Evolutionary conservation across 371 early-diverging fungal genomes (phyloP), one percentile per base, ranked within the genome.

Genomic region (Zychaea mexicana): DNA sequence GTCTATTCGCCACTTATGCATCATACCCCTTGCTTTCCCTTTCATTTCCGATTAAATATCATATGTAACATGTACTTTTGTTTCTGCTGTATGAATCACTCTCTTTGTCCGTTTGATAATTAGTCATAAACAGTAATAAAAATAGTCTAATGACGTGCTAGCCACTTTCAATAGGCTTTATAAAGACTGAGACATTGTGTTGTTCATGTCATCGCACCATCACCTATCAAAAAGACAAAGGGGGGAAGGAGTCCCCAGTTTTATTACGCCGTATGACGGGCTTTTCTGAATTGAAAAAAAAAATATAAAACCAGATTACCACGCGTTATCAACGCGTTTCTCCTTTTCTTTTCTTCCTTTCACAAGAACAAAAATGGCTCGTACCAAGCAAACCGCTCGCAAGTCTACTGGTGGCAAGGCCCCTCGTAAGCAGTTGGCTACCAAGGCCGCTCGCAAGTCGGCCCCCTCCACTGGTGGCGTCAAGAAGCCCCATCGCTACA

Each of bases 381-480:
- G 56, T 21, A 56, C 56, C 17, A 56, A 56, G 33, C 56, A 56
- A 36, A 56, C 56, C 13, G 56, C 56, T 33, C 56, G 56, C 33
- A 56, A 56, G 24, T 56, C 56, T 9, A 56, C 56, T 56, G 56
- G 99, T 78, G 98, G 99, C 77, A 99, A 99, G 83, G 94, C 95
- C 53, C 98, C 99, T 60, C 89, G 96, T 80, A 98, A 98, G 86
- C 97, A 97, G 83, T 85, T 99, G 63, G 96, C 97, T 71, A 96
- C 97, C 78, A 98, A 99, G 90, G 96, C 98, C 52, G 82, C 82
- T 31, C 84, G 84, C 70, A 82, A 82, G 71, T 77, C 78, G 57
- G 82, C 82, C 22, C 82, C 82, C 60, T 74, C 78, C 26, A 77
- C 79, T 54, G 82, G 82, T 74, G 82, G 82, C 68, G 82, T 86